phyloP scores from a whole-genome alignment of 208 protist species.

The Crithidia bombi region DNA sequence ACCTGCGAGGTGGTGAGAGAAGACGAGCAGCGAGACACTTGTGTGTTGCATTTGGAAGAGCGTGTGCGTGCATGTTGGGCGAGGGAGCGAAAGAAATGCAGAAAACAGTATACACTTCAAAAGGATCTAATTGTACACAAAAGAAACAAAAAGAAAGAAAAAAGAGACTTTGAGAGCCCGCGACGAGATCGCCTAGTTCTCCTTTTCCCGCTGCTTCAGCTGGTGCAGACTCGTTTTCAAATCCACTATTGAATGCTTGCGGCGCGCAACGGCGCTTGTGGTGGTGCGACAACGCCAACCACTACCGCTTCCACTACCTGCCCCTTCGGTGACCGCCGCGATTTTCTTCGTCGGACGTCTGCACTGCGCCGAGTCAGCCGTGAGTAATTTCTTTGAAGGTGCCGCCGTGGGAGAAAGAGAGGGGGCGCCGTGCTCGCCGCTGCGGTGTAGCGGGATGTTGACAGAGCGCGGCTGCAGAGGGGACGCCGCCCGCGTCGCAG shows the following conservation, averaged over 20 bases:
- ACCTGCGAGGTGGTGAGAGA: no score
- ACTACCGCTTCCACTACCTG: background rate
- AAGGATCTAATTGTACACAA: background rate
- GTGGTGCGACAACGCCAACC: background rate
- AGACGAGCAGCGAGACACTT: no score
- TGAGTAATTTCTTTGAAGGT: background rate
- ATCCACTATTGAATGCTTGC: slow-evolving; percentile 8
- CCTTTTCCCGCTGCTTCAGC: background rate
- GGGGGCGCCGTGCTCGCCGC: background rate
- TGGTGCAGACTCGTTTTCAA: background rate
- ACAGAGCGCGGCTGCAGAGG: slow-evolving; percentile 12
- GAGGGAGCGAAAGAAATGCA: slow-evolving; percentile 15
- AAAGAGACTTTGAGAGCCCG: background rate
- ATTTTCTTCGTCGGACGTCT: background rate
- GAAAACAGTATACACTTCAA: slow-evolving; percentile 1
- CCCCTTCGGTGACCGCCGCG: background rate
- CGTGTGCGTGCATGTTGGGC: no score
- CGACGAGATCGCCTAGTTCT: background rate
- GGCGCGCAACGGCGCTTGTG: background rate
- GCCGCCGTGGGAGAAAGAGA: background rate
- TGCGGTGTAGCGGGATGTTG: background rate
- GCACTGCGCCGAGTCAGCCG: background rate
- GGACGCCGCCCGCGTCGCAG: background rate
- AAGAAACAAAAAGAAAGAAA: background rate
- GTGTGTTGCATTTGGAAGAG: no score